Evolutionary conservation across 495 filamentous ascomycete species (phyloP).

Genomic region (Evernia prunastri): DNA sequence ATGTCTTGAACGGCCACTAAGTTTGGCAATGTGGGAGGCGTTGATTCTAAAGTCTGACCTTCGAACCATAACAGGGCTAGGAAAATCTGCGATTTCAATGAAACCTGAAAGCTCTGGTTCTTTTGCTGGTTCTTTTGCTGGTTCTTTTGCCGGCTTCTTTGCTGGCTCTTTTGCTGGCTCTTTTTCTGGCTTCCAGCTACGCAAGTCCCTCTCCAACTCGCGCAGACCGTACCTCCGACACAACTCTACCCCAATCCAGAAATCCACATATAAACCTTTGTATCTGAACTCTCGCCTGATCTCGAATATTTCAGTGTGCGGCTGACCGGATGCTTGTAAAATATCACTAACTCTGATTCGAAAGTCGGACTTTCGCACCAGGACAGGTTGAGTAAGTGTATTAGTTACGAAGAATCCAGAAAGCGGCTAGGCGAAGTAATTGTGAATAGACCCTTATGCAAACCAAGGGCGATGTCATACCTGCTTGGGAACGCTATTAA

Average conservation of each 20-base stretch:
- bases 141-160: too few species aligned
- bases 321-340: not conserved
- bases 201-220: not conserved
- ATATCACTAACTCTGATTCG: not conserved
- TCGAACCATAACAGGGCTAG: not conserved
- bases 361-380: constrained; percentile 2
- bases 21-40: not conserved
- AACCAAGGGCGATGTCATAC: too few species aligned
- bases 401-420: too few species aligned
- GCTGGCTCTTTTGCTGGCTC: too few species aligned
- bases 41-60: constrained; percentile 8
- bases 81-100: constrained; percentile 2
- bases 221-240: not conserved
- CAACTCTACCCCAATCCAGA: not conserved
- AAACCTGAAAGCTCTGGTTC: not conserved
- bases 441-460: too few species aligned
- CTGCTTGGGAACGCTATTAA: too few species aligned
- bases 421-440: too few species aligned
- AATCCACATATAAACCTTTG: too few species aligned
- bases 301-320: not conserved
- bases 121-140: too few species aligned
- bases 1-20: not conserved
- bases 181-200: not conserved
- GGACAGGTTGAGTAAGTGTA: too few species aligned
- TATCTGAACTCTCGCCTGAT: too few species aligned